Base-by-base conservation (phyloP, 2,329 filamentous ascomycete genomes). In the Nemania sp. region DNA sequence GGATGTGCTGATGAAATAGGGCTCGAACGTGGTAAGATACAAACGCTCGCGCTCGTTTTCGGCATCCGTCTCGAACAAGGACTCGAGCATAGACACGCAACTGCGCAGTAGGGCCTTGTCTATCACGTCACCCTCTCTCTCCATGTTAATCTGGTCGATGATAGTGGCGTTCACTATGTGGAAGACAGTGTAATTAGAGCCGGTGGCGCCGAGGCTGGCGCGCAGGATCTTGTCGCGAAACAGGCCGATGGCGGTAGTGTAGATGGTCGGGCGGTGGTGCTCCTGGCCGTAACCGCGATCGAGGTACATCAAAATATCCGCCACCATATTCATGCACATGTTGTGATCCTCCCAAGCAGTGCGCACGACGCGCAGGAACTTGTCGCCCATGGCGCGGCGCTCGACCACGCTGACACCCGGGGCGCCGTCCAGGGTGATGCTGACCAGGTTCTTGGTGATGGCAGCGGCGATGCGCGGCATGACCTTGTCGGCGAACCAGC, bases 231-330 rank as follows among this genome's bases (percentile, higher is more conserved):
- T 80, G 63, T 97, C 90, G 31, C 93, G 86, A 71, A 96, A 99
- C 2, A 97, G 78, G 2, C 87, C 87, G 78, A 99, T 96, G 2
- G 90, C 86, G 8, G 88, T 84, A 12, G 87, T 83, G 68, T 92
- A 97, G 49, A 97, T 94, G 0, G 89, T 88, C 0, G 90, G 86
- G 5, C 84, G 80, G 55, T 86, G 82, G 5, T 73, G 66, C 59
- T 95, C 91, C 30, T 85, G 78, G 44, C 85, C 88, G 66, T 89
- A 91, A 23, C 92, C 86, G 44, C 91, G 88, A 68, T 99, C 93
- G 79, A 99, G 90, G 68, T 97, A 97, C 91, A 97, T 97, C 46
- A 97, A 79, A 26, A 97, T 91, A 70, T 97, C 94, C 3, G 92
- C 91, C 45, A 91, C 87, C 93, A 97, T 97, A 68, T 91, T 91